Evolutionary conservation across 2,329 filamentous ascomycete genomes (phyloP).

Genomic region (Cytospora piceicola): DNA sequence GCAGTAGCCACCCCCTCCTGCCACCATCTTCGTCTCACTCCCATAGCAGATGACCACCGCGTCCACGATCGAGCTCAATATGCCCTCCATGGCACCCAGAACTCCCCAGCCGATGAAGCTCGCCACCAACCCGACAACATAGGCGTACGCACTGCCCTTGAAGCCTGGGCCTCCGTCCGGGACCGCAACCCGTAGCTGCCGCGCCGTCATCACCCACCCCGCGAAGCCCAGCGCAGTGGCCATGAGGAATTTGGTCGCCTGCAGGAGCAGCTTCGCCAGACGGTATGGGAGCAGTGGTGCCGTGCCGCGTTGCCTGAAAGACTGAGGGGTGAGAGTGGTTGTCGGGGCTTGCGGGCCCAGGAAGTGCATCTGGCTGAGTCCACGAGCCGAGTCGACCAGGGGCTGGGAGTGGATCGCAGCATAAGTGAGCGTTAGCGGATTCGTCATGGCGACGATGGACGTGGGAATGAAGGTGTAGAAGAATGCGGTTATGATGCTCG

Average conservation of each 20-base stretch:
- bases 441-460: slow-evolving; percentile 82
- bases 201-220: slow-evolving; percentile 94
- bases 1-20: slow-evolving; percentile 77
- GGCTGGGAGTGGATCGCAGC: slow-evolving; percentile 91
- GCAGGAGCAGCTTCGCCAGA: slow-evolving; percentile 86
- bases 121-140: slow-evolving; percentile 89
- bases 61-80: slow-evolving; percentile 84
- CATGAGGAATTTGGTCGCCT: slow-evolving; percentile 90
- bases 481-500: slow-evolving; percentile 66
- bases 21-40: slow-evolving; percentile 75
- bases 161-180: slow-evolving; percentile 55
- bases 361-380: slow-evolving; percentile 80
- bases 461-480: slow-evolving; percentile 77
- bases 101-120: slow-evolving; percentile 95
- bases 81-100: slow-evolving; percentile 86
- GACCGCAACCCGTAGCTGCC: slow-evolving; percentile 68
- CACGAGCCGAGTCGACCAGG: slow-evolving; percentile 75
- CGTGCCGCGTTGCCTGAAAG: slow-evolving; percentile 47
- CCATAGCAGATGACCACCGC: slow-evolving; percentile 92
- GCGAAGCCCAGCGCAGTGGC: slow-evolving; percentile 87
- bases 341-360: slow-evolving; percentile 74
- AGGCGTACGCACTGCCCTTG: slow-evolving; percentile 88
- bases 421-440: slow-evolving; percentile 90
- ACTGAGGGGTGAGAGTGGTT: slow-evolving; percentile 67
- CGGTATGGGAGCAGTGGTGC: slow-evolving; percentile 78